A percentile compares a stretch with the other conserved stretches of the same genome.
These are phyloP conservation scores for Podospora fimiseda DNA, from an alignment of 495 filamentous ascomycete species.

Conservation along the genomic window DNA sequence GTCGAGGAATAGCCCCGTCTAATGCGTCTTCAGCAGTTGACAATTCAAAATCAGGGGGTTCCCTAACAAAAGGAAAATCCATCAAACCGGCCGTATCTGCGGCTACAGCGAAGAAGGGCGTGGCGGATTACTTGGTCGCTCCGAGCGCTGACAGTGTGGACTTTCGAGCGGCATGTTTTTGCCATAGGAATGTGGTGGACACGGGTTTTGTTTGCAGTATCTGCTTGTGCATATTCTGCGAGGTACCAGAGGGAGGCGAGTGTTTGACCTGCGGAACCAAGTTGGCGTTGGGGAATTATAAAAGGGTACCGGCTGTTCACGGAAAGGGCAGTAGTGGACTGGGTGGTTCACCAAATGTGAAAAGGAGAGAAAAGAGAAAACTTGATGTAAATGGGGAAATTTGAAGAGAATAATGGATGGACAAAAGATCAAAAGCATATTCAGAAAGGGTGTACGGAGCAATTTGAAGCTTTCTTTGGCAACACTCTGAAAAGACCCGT, in stretches of 20 bases:
- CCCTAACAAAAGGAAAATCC: neutral
- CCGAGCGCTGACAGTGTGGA: slow-evolving; percentile 85
- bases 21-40: slow-evolving; percentile 1
- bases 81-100: neutral
- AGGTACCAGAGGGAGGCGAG: slow-evolving; percentile 47
- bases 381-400: too few relatives aligned
- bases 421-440: too few relatives aligned
- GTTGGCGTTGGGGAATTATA: slow-evolving; percentile 69
- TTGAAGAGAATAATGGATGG: too few relatives aligned
- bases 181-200: slow-evolving; percentile 85
- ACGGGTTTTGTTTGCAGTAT: slow-evolving; percentile 93
- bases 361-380: too few relatives aligned
- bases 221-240: slow-evolving; percentile 71
- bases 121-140: slow-evolving; percentile 49
- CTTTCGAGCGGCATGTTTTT: slow-evolving; percentile 96
- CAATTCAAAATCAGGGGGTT: neutral
- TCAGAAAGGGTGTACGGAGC: too few relatives aligned
- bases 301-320: slow-evolving; percentile 67
- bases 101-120: slow-evolving; percentile 42
- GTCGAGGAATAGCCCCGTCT: slow-evolving; percentile 32
- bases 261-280: slow-evolving; percentile 91
- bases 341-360: too few relatives aligned
- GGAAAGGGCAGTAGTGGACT: too few relatives aligned
- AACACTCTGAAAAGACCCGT: too few relatives aligned
- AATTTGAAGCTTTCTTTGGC: too few relatives aligned